These are phyloP conservation scores for Ogataea sp. DNA, from an alignment of 805 yeast genomes.

Conservation along the genomic window DNA sequence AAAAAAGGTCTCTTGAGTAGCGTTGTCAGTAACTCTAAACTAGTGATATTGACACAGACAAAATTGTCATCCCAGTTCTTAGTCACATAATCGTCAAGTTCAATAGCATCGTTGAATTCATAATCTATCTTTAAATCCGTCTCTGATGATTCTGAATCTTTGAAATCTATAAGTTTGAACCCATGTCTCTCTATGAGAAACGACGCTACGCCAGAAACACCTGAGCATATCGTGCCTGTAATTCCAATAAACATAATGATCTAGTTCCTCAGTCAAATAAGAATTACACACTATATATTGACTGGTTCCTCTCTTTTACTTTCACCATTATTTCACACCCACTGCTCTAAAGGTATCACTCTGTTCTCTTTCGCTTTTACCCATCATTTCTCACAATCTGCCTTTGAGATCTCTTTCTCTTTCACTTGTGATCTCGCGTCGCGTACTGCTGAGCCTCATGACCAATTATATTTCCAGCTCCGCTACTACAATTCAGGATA, in stretches of 20 bases:
- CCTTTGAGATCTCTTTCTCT: too few relatives aligned
- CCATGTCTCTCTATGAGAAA: slow-evolving; percentile 46
- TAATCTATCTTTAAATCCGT: slow-evolving; percentile 15
- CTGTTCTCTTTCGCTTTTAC: too few relatives aligned
- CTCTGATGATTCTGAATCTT: slow-evolving; percentile 6
- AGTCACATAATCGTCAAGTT: slow-evolving; percentile 51
- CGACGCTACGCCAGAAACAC: slow-evolving; percentile 54
- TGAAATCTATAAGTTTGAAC: slow-evolving; percentile 29
- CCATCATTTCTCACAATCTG: too few relatives aligned
- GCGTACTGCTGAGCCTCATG: too few relatives aligned
- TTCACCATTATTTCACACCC: too few relatives aligned
- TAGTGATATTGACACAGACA: slow-evolving; percentile 47
- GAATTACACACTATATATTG: too few relatives aligned
- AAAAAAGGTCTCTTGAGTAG: slow-evolving; percentile 74
- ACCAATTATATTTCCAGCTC: too few relatives aligned
- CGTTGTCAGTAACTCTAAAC: slow-evolving; percentile 32
- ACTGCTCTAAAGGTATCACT: too few relatives aligned
- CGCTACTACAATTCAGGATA: too few relatives aligned
- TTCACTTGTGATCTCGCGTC: too few relatives aligned
- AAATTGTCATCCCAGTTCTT: slow-evolving; percentile 53
- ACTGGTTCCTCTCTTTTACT: too few relatives aligned
- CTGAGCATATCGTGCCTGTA: slow-evolving; percentile 62
- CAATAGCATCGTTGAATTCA: slow-evolving; percentile 29
- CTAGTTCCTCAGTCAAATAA: too few relatives aligned
- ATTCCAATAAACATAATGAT: slow-evolving; percentile 79